Base-by-base conservation (phyloP, 2,329 filamentous ascomycete species). In the Aspergillus ochraceus region DNA sequence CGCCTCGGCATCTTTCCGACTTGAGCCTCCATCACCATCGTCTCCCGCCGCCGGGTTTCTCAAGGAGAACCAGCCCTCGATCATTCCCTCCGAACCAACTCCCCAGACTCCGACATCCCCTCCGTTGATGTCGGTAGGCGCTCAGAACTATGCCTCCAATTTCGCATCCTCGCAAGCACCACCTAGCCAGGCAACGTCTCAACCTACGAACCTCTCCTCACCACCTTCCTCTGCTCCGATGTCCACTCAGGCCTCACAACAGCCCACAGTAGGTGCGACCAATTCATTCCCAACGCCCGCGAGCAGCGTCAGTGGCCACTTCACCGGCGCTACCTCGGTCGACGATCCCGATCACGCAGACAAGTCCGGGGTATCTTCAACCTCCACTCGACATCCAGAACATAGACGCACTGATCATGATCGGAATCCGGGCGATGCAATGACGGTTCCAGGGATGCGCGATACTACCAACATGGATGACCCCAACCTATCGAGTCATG, bases 101-200 rank as follows among this genome's bases (percentile, higher is more conserved):
- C 74, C 74, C 39, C 74, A 75, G 60, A 75, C 74, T 42, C 74
- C 74, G 64, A 77, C 73, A 69, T 79, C 77, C 61, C 74, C 77
- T 77, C 76, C 76, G 73, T 80, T 79, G 74, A 81, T 81, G 79
- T 80, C 79, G 75, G 76, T 79, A 71, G 77, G 76, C 68, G 74
- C 78, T 70, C 76, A 76, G 70, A 80, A 76, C 68, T 76, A 81
- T 81, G 79, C 75, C 73, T 74, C 77, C 68, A 72, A 74, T 67
- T 75, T 78, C 70, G 70, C 73, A 71, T 73, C 77, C 67, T 71
- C 74, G 69, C 77, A 80, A 70, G 71, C 76, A 69, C 79, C 78
- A 71, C 75, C 78, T 64, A 74, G 75, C 67, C 73, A 79, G 73
- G 71, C 76, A 70, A 75, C 74, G 66, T 71, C 72, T 68, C 76